Evolutionary conservation across 2,329 filamentous ascomycete genomes (phyloP).

Genomic region (Rhynchosporium agropyri): DNA sequence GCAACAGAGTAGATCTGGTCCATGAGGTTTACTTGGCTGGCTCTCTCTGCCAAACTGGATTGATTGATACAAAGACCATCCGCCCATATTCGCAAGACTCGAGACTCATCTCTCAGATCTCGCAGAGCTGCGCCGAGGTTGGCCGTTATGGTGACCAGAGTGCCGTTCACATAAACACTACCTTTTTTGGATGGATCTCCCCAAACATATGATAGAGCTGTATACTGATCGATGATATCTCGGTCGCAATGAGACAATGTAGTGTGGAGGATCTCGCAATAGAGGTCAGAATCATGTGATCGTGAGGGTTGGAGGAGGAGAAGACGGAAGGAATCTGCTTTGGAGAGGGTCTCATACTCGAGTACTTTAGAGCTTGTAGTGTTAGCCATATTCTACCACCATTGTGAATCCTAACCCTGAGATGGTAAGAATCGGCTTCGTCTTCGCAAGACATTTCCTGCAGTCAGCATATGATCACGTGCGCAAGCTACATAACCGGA

Average conservation of each 20-base stretch:
- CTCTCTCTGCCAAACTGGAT: conserved; percentile 9
- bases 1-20: conserved; percentile 14
- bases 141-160: conserved; percentile 8
- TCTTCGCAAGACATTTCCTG: not conserved
- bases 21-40: conserved; percentile 22
- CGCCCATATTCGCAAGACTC: conserved; percentile 16
- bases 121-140: conserved; percentile 15
- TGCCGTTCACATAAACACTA: conserved; percentile 6
- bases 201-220: conserved; percentile 27
- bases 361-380: not conserved
- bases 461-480: not conserved
- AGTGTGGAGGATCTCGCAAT: conserved; percentile 16
- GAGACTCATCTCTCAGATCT: conserved; percentile 5
- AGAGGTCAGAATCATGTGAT: not conserved
- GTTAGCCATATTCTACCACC: too few species aligned
- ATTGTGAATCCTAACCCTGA: too few species aligned
- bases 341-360: conserved; percentile 2
- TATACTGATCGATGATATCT: conserved; percentile 24
- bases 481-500: too few species aligned
- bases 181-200: conserved; percentile 2
- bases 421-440: too few species aligned
- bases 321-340: conserved; percentile 19
- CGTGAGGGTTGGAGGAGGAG: conserved; percentile 17
- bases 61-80: conserved; percentile 26
- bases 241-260: conserved; percentile 12